These are phyloP conservation scores for Xylogone sp. DNA, from an alignment of 2,329 filamentous ascomycete species.

Conservation along the genomic window DNA sequence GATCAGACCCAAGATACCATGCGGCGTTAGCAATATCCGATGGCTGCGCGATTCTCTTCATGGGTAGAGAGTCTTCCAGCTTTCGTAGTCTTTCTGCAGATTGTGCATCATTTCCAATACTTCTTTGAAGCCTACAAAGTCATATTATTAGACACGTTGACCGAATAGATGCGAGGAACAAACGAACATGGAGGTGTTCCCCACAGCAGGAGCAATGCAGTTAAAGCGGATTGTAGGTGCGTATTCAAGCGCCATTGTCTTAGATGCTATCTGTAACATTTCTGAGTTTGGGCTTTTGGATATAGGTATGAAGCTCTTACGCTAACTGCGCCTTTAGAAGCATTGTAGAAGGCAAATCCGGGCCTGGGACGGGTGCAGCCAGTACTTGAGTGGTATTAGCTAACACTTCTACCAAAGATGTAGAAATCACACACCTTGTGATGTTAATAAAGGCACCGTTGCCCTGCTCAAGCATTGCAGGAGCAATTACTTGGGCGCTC, in stretches of 20 bases:
- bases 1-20: constrained; percentile 11
- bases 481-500: constrained; percentile 14
- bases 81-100: background rate
- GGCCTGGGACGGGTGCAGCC: constrained; percentile 12
- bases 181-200: constrained; percentile 12
- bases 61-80: constrained; percentile 6
- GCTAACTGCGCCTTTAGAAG: constrained; percentile 12
- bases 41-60: constrained; percentile 10
- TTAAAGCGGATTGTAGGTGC: constrained; percentile 12
- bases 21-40: constrained; percentile 12
- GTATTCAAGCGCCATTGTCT: constrained; percentile 13
- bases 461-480: constrained; percentile 38
- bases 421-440: background rate
- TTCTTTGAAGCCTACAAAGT: background rate
- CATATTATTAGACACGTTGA: background rate
- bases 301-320: background rate
- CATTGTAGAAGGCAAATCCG: constrained; percentile 14
- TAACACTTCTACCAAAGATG: background rate
- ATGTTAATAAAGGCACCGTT: constrained; percentile 29
- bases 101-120: background rate
- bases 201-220: constrained; percentile 13
- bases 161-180: background rate
- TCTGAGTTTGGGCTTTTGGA: background rate
- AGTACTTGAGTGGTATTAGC: constrained; percentile 5
- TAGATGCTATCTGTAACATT: constrained; percentile 6